Base-by-base conservation (phyloP, 345 rosid genomes). In the Barbarea vulgaris region DNA sequence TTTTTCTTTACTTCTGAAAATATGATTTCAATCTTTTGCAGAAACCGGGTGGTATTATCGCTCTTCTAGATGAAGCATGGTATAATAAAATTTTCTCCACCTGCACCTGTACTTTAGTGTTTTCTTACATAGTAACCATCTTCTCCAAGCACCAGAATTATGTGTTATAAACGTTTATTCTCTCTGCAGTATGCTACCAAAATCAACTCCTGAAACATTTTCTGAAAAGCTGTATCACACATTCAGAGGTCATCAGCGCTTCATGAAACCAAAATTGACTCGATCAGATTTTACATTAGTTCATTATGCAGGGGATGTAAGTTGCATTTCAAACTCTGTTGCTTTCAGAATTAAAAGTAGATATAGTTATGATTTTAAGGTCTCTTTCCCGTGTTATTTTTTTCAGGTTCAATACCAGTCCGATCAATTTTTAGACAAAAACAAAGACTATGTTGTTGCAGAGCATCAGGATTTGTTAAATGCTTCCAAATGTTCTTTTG, bases 21-120 rank as follows among this genome's bases (percentile, higher is more conserved):
- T 31, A 44, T 73, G 25, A 56, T 53, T 60, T 64, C 24, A 21
- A 81, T 62, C 79, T 78, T 64, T 80, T 81, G 81, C 96, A 93
- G 98, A 91, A 91, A 84, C 88, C 97, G 3, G 94, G 94, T 30
- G 97, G 98, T 74, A 86, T 91, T 73, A 88, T 93, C 70, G 83
- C 97, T 58, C 85, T 93, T 75, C 91, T 93, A 24, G 97, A 91
- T 72, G 98, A 93, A 81, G 91, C 96, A 70, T 91, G 98, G 98
- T 93, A 93, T 42, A 39, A 80, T 55, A 59, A 41, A 56, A 4
- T 12, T 62, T 56, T 66, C 51, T 78, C 67, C 69, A 17, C 71
- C 50, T 57, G 21, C 25, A 42, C 30, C 55, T 72, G 30, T 67
- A 33, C 48, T 61, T 62, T 30, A 54, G 59, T 56, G 57, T 71